Conservation (phyloP, 306 rosid genomes). For the Castanea mollissima region DNA sequence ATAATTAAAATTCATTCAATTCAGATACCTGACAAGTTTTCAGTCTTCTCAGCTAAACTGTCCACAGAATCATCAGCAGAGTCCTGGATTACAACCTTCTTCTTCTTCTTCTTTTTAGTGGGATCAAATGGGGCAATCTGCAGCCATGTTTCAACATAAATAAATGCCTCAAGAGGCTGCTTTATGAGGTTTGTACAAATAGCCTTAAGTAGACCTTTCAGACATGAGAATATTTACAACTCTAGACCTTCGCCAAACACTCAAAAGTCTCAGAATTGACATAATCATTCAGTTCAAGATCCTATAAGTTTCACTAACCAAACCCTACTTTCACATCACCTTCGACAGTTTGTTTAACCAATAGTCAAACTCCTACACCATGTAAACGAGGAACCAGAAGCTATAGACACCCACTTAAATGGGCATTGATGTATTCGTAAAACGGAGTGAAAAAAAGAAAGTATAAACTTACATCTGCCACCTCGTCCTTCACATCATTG, state of each 20-base stretch:
- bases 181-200: not conserved
- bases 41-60: constrained; percentile 78
- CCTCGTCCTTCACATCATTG: constrained; percentile 62
- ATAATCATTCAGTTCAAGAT: not conserved
- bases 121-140: constrained; percentile 94
- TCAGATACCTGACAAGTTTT: constrained; percentile 61
- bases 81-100: constrained; percentile 60
- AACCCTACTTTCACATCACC: not conserved
- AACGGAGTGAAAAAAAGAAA: not conserved
- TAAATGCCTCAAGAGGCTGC: not conserved
- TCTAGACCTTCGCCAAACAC: not conserved
- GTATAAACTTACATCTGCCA: constrained; percentile 48
- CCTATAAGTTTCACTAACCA: not conserved
- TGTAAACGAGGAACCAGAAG: too few relatives aligned
- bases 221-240: not conserved
- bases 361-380: not conserved
- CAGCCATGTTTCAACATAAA: not conserved
- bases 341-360: not conserved
- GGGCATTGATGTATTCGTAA: not conserved
- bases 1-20: not conserved
- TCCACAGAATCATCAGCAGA: constrained; percentile 70
- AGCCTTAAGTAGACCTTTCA: not conserved
- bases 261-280: not conserved
- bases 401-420: too few relatives aligned
- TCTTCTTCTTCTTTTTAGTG: constrained; percentile 90